Conservation (phyloP, 2,329 filamentous ascomycete species). For the Fulvia fulva region DNA sequence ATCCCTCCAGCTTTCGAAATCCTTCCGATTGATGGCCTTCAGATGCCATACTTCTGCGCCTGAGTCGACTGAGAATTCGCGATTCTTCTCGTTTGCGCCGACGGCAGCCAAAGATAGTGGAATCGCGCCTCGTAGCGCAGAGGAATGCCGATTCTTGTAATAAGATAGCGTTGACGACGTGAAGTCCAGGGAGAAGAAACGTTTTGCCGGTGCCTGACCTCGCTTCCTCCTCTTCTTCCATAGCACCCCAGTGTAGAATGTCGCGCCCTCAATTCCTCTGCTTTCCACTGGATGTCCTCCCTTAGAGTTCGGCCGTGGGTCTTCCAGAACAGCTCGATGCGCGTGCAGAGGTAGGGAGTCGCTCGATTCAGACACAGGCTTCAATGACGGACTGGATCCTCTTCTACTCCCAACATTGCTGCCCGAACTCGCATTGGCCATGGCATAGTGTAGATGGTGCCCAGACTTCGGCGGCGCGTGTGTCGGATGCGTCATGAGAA, state of each 20-base stretch:
- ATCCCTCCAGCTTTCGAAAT: slow-evolving; percentile 82
- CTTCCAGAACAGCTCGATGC: slow-evolving; percentile 32
- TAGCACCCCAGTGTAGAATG: slow-evolving; percentile 77
- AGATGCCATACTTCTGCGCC: slow-evolving; percentile 97
- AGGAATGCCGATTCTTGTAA: slow-evolving; percentile 91
- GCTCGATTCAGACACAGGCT: slow-evolving; percentile 45
- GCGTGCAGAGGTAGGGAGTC: slow-evolving; percentile 47
- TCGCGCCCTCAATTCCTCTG: slow-evolving; percentile 36
- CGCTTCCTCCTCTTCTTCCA: slow-evolving; percentile 89
- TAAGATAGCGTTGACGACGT: slow-evolving; percentile 92
- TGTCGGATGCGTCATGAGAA: slow-evolving; percentile 89
- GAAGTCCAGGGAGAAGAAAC: slow-evolving; percentile 95
- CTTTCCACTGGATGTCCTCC: slow-evolving; percentile 28
- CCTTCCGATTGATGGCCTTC: slow-evolving; percentile 72
- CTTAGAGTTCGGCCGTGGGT: slow-evolving; percentile 40
- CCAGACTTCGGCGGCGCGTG: slow-evolving; percentile 71
- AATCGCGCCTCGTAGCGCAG: slow-evolving; percentile 85
- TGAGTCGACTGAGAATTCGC: slow-evolving; percentile 94
- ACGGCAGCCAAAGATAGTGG: slow-evolving; percentile 88
- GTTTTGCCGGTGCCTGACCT: slow-evolving; percentile 85
- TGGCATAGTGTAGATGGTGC: slow-evolving; percentile 61
- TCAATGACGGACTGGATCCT: slow-evolving; percentile 39
- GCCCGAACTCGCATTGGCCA: slow-evolving; percentile 47
- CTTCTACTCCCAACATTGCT: slow-evolving; percentile 34
- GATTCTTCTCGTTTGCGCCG: slow-evolving; percentile 78